Evolutionary conservation across 108 stramenopile genomes (phyloP).

Genomic region (Conticribra weissflogii): DNA sequence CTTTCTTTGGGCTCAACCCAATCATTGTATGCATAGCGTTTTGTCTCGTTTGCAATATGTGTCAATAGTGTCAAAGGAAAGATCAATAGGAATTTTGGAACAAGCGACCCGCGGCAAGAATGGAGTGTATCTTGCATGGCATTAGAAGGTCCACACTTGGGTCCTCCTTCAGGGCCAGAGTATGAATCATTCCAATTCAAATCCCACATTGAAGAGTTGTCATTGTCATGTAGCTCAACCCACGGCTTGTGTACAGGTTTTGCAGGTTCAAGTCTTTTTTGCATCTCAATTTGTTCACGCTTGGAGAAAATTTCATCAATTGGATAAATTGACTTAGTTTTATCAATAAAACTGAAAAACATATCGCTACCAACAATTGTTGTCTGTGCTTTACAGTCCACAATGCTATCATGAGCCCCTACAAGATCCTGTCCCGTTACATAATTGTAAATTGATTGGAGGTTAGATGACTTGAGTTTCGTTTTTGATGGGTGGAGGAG

Average conservation of each 20-base stretch:
- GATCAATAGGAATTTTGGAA: slow-evolving; percentile 5
- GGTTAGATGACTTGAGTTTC: not conserved
- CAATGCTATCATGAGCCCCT: not conserved
- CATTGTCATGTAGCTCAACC: not conserved
- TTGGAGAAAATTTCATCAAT: not conserved
- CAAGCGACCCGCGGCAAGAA: not conserved
- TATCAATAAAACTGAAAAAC: not conserved
- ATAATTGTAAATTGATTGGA: not conserved
- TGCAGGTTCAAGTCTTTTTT: not conserved
- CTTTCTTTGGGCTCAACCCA: slow-evolving; percentile 1
- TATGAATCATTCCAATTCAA: not conserved
- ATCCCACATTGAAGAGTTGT: not conserved
- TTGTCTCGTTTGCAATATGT: not conserved
- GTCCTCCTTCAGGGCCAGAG: slow-evolving; percentile 1
- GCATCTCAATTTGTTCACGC: not conserved
- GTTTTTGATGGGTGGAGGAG: not conserved
- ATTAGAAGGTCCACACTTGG: not conserved
- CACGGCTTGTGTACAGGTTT: no score
- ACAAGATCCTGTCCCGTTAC: not conserved
- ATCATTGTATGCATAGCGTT: not conserved
- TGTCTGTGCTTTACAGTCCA: not conserved
- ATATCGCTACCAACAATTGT: not conserved
- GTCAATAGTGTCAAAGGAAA: not conserved
- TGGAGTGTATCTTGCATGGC: slow-evolving; percentile 6
- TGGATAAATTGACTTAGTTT: not conserved